Conservation (phyloP, 2,329 filamentous ascomycete species). For the Aspergillus amoenus region DNA sequence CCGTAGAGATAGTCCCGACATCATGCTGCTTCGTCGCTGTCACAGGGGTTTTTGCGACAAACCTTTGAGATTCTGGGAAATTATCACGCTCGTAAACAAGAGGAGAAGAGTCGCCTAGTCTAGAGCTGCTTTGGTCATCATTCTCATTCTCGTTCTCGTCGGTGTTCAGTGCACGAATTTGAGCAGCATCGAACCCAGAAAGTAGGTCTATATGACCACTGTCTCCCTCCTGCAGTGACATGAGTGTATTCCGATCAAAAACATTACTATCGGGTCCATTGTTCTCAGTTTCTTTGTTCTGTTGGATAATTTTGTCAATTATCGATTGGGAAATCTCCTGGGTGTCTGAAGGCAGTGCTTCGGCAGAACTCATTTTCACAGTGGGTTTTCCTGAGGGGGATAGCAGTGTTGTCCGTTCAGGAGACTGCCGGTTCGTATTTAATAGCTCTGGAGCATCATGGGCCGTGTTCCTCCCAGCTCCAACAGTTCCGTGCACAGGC, state of each 20-base stretch:
- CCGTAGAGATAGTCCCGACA: conserved; percentile 25
- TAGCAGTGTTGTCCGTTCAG: conserved; percentile 19
- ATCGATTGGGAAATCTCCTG: conserved; percentile 47
- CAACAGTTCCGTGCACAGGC: conserved; percentile 11
- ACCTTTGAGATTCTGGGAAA: conserved; percentile 50
- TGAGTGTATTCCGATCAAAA: conserved; percentile 35
- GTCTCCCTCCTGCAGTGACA: conserved; percentile 42
- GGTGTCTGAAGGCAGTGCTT: conserved; percentile 41
- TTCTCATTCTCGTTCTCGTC: conserved; percentile 54
- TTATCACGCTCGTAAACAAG: conserved; percentile 37
- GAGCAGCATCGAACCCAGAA: conserved; percentile 35
- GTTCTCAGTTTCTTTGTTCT: conserved; percentile 33
- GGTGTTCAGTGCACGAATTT: conserved; percentile 28
- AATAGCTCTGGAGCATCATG: conserved; percentile 23
- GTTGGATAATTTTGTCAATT: conserved; percentile 40
- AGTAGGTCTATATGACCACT: conserved; percentile 45
- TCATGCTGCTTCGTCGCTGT: conserved; percentile 36
- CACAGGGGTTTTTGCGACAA: conserved; percentile 44
- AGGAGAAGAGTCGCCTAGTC: conserved; percentile 38
- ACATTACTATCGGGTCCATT: conserved; percentile 22
- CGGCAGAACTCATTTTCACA: conserved; percentile 35
- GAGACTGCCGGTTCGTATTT: conserved; percentile 11
- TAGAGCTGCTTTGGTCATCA: conserved; percentile 36
- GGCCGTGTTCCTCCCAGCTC: not conserved
- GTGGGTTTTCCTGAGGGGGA: conserved; percentile 18